Percentiles rank a stretch among this genome's conserved stretches.
These are phyloP conservation scores for Rhodocollybia butyracea DNA, from an alignment of 768 basidiomycete species.

Conservation along the genomic window DNA sequence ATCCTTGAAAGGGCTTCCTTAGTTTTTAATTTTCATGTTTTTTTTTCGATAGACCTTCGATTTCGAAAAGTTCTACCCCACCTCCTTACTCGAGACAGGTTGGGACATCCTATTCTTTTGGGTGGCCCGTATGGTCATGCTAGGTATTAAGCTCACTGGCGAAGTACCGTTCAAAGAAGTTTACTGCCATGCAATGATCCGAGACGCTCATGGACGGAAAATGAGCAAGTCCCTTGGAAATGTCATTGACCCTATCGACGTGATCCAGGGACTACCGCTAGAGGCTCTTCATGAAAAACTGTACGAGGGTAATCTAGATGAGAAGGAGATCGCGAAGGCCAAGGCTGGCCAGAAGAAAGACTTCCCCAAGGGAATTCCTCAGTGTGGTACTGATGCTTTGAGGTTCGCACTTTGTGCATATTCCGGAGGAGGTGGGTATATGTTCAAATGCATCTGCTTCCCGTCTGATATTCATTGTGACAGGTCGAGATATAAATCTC, in stretches of 20 bases:
- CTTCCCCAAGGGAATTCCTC: conserved; percentile 98
- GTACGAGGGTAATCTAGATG: conserved; percentile 88
- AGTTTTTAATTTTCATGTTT: too few relatives aligned
- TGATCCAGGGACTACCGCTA: conserved; percentile 81
- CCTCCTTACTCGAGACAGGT: conserved; percentile 91
- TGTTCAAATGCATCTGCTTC: not conserved
- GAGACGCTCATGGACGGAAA: conserved; percentile 97
- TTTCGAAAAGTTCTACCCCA: conserved; percentile 79
- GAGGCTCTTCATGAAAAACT: conserved; percentile 84
- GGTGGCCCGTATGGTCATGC: conserved; percentile 97
- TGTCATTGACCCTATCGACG: conserved; percentile 95
- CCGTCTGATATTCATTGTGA: too few relatives aligned
- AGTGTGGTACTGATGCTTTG: conserved; percentile 96
- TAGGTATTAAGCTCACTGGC: conserved; percentile 86
- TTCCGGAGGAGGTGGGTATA: conserved; percentile 70
- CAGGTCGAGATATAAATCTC: conserved; percentile 95
- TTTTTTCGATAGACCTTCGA: conserved; percentile 60
- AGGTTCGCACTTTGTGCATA: conserved; percentile 95
- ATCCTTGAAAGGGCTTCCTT: too few relatives aligned
- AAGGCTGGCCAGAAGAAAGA: conserved; percentile 97
- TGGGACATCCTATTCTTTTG: conserved; percentile 99
- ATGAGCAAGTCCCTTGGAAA: conserved; percentile 99
- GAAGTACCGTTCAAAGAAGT: conserved; percentile 95
- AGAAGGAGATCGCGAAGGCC: conserved; percentile 89
- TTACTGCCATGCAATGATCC: conserved; percentile 97